Base-by-base conservation (phyloP, 805 yeast genomes). In the Kodamaea fukazawae region DNA sequence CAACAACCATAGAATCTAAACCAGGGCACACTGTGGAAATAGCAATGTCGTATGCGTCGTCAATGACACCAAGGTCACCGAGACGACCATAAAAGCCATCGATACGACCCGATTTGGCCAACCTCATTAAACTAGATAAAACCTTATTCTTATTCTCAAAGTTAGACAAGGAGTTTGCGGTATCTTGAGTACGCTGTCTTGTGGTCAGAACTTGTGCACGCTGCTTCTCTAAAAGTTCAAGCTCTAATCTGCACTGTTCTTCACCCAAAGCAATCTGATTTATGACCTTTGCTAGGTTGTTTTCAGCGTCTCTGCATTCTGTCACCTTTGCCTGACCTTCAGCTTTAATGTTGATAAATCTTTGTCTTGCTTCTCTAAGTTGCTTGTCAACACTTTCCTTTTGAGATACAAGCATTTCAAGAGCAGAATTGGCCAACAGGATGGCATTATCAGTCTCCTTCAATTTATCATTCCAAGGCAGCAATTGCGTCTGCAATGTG, bases 21-120 rank as follows among this genome's bases (percentile, higher is more conserved):
- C 90, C 81, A 1, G 95, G 89, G 48, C 93, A 88, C 0, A 96
- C 98, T 0, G 98, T 93, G 0, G 98, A 89, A 7, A 93, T 79
- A 0, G 99, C 99, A 38, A 89, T 77, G 61, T 95, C 98, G 58
- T 85, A 93, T 52, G 78, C 75, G 47, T 84, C 86, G 57, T 88
- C 96, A 47, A 93, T 93, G 2, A 76, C 73, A n/a, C 96, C 99
- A 32, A 93, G 66, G 50, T 88, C 95, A 12, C 99, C 99, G 11
- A 93, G 65, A 46, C 96, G 71, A 0, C 98, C 99, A 57, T 86
- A 73, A 50, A 91, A 86, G 0, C 98, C 99, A 5, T 67, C 66
- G 16, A 95, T 76, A 51, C 96, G 73, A 4, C 97, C 97, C 3
- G 93, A 75, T 40, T 81, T 79, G 42, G 83, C 83, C 28, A 93